These are phyloP conservation scores for Plenodomus biglobosus DNA, from an alignment of 2,329 filamentous ascomycete species.

Conservation along the genomic window DNA sequence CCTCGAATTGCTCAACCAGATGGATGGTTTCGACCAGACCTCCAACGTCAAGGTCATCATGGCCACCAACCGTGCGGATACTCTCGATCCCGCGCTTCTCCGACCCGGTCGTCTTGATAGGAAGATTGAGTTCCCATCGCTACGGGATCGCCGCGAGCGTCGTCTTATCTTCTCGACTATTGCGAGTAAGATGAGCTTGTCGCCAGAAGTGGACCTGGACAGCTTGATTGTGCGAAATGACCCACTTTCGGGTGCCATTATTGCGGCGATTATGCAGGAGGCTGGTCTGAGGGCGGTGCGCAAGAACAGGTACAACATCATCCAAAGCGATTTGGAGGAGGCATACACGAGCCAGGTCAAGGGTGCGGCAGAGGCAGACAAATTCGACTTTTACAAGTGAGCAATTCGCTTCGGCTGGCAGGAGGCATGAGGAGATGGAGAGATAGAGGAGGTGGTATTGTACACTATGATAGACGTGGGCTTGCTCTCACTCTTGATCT, in stretches of 20 bases:
- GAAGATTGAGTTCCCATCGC: conserved; percentile 98
- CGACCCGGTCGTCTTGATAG: conserved; percentile 93
- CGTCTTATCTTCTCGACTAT: conserved; percentile 98
- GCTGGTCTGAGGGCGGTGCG: conserved; percentile 89
- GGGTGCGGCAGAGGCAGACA: conserved; percentile 68
- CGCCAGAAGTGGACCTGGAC: conserved; percentile 94
- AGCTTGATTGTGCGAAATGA: conserved; percentile 96
- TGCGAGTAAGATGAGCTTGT: conserved; percentile 93
- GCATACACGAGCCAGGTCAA: conserved; percentile 98
- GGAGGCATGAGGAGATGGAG: not conserved
- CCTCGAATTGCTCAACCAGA: conserved; percentile 96
- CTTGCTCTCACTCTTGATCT: conserved; percentile 1
- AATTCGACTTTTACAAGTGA: conserved; percentile 70
- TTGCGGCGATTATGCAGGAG: conserved; percentile 99
- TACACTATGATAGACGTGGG: conserved; percentile 23
- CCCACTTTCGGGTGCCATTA: conserved; percentile 90
- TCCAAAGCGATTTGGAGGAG: conserved; percentile 94
- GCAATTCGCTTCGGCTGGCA: conserved; percentile 1
- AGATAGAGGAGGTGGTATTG: conserved; percentile 13
- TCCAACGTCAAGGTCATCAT: conserved; percentile 99
- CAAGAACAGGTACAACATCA: conserved; percentile 99
- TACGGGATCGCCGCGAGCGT: conserved; percentile 90
- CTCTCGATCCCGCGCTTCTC: conserved; percentile 89
- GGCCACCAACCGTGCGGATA: conserved; percentile 98
- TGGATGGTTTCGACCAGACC: conserved; percentile 99